Base-by-base conservation (phyloP, 257 asterid genomes). In the Datura wrightii region DNA sequence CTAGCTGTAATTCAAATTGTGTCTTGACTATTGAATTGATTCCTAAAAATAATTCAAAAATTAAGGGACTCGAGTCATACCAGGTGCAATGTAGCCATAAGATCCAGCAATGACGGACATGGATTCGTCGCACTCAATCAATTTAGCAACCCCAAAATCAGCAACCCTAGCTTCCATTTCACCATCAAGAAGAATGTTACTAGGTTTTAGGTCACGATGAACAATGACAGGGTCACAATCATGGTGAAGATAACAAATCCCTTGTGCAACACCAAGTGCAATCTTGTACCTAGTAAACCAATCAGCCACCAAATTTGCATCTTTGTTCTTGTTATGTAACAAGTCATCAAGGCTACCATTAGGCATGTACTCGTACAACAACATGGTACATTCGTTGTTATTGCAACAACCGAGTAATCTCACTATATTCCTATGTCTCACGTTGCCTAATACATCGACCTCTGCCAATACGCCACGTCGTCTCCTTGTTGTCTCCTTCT, bases 81-180 rank as follows among this genome's bases (percentile, higher is more conserved):
- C 99, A 14, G 99, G 99, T 1, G 99, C 99, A 65, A 96, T 96
- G 94, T 94, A 96, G 84, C 99, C 99, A 15, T 93, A 96, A 1
- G 98, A 94, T 83, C 99, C 99, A 0, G 99, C 99, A 69, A 96
- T 89, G 1, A 95, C 97, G 0, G 99, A 96, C 98, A 93, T 94
- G 3, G 97, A 90, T 79, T 93, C 97, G 5, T 94, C 93, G 55
- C 79, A 85, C 39, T 92, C 91, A 46, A 93, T 90, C 86, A 95
- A 83, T 86, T 95, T 94, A 0, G 98, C 98, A 5, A 95, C 94
- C 3, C 98, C 98, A 70, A 95, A 95, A 88, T 95, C 98, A 0
- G 98, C 98, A 46, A 95, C 97, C 7, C 98, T 84, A 10, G 98
- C 98, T 83, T 93, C 97, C 98, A 95, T 95, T 11, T 92, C 92